phyloP scores from a whole-genome alignment of 2,329 filamentous ascomycete genomes.

The Trichoderma sp. region DNA sequence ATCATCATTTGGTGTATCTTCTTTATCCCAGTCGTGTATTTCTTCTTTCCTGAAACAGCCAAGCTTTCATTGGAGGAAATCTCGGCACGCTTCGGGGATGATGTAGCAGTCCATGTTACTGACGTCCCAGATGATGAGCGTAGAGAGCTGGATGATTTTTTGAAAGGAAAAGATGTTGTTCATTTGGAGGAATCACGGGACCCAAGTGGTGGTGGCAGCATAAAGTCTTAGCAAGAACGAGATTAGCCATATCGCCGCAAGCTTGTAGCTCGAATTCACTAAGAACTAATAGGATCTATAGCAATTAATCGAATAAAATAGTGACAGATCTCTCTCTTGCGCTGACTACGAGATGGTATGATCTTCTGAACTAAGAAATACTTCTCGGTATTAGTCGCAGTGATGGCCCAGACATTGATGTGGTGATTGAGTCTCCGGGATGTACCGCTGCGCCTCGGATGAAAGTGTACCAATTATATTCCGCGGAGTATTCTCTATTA shows the following conservation, averaged over 20 bases:
- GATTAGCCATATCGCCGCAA: background rate
- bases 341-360: background rate
- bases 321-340: background rate
- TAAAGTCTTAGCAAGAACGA: background rate
- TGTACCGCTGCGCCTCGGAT: background rate
- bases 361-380: background rate
- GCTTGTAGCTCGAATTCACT: background rate
- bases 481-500: background rate
- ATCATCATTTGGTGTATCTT: background rate
- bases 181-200: background rate
- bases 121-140: background rate
- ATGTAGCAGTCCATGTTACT: background rate
- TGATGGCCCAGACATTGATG: background rate
- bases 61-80: background rate
- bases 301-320: background rate
- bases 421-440: background rate
- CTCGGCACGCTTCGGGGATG: background rate
- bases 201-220: background rate
- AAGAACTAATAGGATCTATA: background rate
- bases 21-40: background rate
- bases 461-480: background rate
- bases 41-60: background rate
- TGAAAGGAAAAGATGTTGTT: background rate
- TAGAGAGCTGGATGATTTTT: background rate
- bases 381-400: background rate